These are phyloP conservation scores for Trichoderma polysporum DNA, from an alignment of 2,329 filamentous ascomycete genomes.

Conservation along the genomic window DNA sequence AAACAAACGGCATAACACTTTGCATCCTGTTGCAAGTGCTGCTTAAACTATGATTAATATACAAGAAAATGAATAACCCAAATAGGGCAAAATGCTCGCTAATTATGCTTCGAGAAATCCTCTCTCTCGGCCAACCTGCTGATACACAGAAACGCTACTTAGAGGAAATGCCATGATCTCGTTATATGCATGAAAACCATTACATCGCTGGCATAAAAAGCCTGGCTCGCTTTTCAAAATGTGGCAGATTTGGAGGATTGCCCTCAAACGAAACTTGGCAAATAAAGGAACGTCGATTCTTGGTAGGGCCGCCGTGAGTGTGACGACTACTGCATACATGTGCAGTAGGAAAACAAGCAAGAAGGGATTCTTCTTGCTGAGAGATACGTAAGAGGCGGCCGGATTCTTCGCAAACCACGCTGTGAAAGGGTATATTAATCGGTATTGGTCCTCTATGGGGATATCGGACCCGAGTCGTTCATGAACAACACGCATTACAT, in stretches of 20 bases:
- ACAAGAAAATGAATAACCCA: neutral
- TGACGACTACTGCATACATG: conserved; percentile 4
- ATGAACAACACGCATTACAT: conserved; percentile 10
- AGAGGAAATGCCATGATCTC: conserved; percentile 6
- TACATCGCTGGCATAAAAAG: conserved; percentile 3
- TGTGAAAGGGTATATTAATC: conserved; percentile 8
- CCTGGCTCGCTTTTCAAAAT: neutral
- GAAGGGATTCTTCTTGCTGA: conserved; percentile 8
- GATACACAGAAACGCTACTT: conserved; percentile 8
- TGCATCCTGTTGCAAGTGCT: neutral
- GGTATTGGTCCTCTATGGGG: conserved; percentile 6
- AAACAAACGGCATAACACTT: neutral
- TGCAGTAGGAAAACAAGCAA: conserved; percentile 1
- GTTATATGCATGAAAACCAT: neutral
- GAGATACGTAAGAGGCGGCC: neutral
- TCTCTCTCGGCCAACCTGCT: neutral
- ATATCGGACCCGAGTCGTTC: conserved; percentile 10
- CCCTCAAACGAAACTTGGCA: conserved; percentile 1
- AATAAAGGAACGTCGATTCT: conserved; percentile 2
- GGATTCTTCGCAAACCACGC: conserved; percentile 14
- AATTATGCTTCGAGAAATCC: neutral
- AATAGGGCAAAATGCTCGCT: neutral
- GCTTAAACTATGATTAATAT: neutral
- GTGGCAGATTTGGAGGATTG: conserved; percentile 1
- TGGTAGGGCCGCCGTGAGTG: neutral